Percentiles rank a stretch among this genome's conserved stretches.
phyloP scores from a whole-genome alignment of 2,329 filamentous ascomycete species.

The Sphaerulina vaccinii region DNA sequence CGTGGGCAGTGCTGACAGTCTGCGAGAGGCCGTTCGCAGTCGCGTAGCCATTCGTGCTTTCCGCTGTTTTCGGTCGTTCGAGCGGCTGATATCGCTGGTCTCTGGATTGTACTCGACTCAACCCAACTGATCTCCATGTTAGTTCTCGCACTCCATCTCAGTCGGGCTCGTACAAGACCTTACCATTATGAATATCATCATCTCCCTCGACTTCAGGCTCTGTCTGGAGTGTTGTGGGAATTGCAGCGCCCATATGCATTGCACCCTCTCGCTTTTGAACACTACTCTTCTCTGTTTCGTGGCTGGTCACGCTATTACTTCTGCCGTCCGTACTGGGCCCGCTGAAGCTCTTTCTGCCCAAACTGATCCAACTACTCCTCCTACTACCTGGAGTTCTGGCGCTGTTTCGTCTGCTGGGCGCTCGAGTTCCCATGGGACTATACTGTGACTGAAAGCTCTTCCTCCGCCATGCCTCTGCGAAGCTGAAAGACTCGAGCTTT shows the following conservation, averaged over 20 bases:
- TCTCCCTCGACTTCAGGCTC: slow-evolving; percentile 46
- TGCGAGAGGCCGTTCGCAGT: slow-evolving; percentile 28
- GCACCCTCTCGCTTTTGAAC: slow-evolving; percentile 17
- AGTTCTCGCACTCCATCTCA: not conserved
- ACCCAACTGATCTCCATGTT: slow-evolving; percentile 33
- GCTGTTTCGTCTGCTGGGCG: slow-evolving; percentile 41
- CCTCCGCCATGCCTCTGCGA: slow-evolving; percentile 48
- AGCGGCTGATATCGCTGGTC: slow-evolving; percentile 24
- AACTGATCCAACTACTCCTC: slow-evolving; percentile 33
- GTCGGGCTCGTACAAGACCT: slow-evolving; percentile 21
- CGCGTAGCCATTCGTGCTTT: slow-evolving; percentile 19
- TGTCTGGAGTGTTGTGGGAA: slow-evolving; percentile 32
- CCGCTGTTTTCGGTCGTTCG: slow-evolving; percentile 33
- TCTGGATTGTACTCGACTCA: slow-evolving; percentile 37
- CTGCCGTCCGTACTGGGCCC: slow-evolving; percentile 20
- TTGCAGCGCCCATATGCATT: slow-evolving; percentile 24
- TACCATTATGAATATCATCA: slow-evolving; percentile 50
- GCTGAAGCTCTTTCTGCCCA: slow-evolving; percentile 28
- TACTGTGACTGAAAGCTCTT: slow-evolving; percentile 47
- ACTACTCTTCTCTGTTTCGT: slow-evolving; percentile 23
- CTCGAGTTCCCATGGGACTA: slow-evolving; percentile 50
- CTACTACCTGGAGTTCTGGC: slow-evolving; percentile 18
- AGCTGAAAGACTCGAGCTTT: slow-evolving; percentile 49
- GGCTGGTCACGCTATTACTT: slow-evolving; percentile 26
- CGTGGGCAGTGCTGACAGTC: slow-evolving; percentile 31